phyloP scores from a whole-genome alignment of 805 yeast species.

The Candida silvatica region DNA sequence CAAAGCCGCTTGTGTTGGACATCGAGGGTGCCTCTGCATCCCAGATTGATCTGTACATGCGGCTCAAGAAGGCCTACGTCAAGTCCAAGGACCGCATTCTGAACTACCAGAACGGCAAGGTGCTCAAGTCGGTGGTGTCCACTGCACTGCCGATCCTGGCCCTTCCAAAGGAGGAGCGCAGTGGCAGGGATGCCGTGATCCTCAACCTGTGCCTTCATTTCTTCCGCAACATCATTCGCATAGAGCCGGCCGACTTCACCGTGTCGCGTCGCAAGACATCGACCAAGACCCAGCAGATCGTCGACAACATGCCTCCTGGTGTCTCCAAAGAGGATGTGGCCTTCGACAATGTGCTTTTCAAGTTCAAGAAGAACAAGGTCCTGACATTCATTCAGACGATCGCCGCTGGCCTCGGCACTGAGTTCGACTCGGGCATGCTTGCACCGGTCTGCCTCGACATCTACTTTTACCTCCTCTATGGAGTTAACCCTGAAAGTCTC shows the following conservation, averaged over 20 bases:
- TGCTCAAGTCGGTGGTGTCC: constrained; percentile 61
- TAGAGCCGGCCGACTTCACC: constrained; percentile 60
- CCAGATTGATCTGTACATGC: constrained; percentile 49
- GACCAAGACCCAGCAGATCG: constrained; percentile 16
- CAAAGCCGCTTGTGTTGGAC: constrained; percentile 75
- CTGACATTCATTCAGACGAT: constrained; percentile 66
- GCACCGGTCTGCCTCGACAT: constrained; percentile 64
- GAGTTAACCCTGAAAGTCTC: constrained; percentile 35
- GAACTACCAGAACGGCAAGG: constrained; percentile 46
- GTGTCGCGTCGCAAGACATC: constrained; percentile 31
- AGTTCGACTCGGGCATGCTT: constrained; percentile 52
- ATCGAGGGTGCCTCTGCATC: constrained; percentile 47
- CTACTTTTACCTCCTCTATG: constrained; percentile 52
- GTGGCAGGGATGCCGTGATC: constrained; percentile 62
- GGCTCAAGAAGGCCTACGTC: constrained; percentile 58
- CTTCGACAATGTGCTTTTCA: constrained; percentile 43
- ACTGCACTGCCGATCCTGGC: constrained; percentile 56
- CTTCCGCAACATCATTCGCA: constrained; percentile 68
- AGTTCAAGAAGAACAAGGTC: constrained; percentile 64
- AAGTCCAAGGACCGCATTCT: constrained; percentile 64
- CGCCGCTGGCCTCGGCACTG: constrained; percentile 53
- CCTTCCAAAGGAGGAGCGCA: constrained; percentile 45
- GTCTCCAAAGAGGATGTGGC: constrained; percentile 62
- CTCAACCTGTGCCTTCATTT: constrained; percentile 65
- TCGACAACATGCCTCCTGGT: constrained; percentile 44